Conservation (phyloP, 306 rosid genomes). For the Albizia julibrissin region DNA sequence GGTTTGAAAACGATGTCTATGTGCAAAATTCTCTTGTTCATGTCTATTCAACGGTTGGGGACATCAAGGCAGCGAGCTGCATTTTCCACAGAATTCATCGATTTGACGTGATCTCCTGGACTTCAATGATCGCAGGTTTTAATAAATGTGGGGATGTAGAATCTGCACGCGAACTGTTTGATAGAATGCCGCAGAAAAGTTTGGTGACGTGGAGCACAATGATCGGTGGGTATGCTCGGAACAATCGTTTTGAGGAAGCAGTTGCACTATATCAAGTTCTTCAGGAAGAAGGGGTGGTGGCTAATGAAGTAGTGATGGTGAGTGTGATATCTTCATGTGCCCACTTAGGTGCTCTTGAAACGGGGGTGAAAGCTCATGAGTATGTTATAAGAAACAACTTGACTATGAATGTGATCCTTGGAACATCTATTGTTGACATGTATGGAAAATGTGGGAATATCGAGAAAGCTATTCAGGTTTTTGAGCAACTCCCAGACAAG, state of each 20-base stretch:
- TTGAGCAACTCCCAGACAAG: constrained; percentile 39
- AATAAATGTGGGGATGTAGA: constrained; percentile 40
- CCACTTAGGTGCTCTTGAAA: constrained; percentile 50
- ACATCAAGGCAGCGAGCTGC: constrained; percentile 33
- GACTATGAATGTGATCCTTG: constrained; percentile 45
- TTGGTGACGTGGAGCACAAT: constrained; percentile 54
- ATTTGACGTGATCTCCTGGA: constrained; percentile 41
- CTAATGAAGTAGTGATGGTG: constrained; percentile 51
- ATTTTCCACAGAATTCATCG: constrained; percentile 35
- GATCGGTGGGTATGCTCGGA: constrained; percentile 45
- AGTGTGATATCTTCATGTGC: constrained; percentile 53
- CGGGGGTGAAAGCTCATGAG: constrained; percentile 42
- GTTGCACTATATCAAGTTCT: constrained; percentile 36
- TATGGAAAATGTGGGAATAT: constrained; percentile 52
- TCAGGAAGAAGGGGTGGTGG: constrained; percentile 42
- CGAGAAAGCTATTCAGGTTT: constrained; percentile 42
- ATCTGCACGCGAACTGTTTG: constrained; percentile 45
- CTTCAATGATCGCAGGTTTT: constrained; percentile 45
- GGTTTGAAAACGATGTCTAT: constrained; percentile 40
- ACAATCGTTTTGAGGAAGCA: constrained; percentile 37
- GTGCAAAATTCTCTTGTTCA: constrained; percentile 42
- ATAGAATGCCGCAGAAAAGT: constrained; percentile 42
- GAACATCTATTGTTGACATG: constrained; percentile 52
- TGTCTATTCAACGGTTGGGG: constrained; percentile 40
- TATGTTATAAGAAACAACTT: constrained; percentile 39